Base-by-base conservation (phyloP, 352 stramenopile genomes). In the Phytophthora palmivora region DNA sequence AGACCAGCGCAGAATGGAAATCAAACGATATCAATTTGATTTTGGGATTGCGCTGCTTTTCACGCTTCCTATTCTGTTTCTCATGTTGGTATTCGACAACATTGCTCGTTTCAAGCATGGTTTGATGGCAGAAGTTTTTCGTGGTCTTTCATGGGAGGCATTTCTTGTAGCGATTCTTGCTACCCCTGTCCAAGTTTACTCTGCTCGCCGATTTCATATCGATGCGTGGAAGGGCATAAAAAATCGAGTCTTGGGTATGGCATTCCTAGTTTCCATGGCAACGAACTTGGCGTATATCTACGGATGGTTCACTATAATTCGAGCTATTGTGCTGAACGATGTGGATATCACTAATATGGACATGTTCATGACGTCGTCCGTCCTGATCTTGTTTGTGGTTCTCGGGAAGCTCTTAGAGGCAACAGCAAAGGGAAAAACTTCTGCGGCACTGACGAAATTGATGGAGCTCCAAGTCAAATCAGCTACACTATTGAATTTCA, bases 361-460 rank as follows among this genome's bases (percentile, higher is more conserved):
- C 67, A 96, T 98, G 74, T 99, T 99, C 71, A 98, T 99, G 82
- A 99, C 97, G 3, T 95, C 92, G 14, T 87, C 96, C 2, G 95
- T 99, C 63, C 81, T 99, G 16, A 94, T 99, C 45, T 87, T 94
- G 24, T 99, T 99, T 66, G 97, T 99, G 21, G 67, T 99, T 9
- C 58, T 99, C 1, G 98, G 98, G 36, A 99, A 99, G 72, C 98
- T 90, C 51, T 72, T 99, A 30, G 95, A 98, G 62, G 77, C 85
- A 0, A 88, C 92, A 56, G 95, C 94, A 0, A 97, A 98, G 68
- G 88, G 83, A 6, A 91, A 92, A 50, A 99, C 97, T 11, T 96
- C 84, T 4, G 83, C 97, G 33, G 97, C 98, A 6, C 72, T 99
- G 19, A 94, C 89, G 16, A 95, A 97, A 43, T 79, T 99, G 21